A percentile compares a stretch with the other conserved stretches of the same genome.
phyloP scores from a whole-genome alignment of 140 eudicot genomes.

The Eryngium alpinum region DNA sequence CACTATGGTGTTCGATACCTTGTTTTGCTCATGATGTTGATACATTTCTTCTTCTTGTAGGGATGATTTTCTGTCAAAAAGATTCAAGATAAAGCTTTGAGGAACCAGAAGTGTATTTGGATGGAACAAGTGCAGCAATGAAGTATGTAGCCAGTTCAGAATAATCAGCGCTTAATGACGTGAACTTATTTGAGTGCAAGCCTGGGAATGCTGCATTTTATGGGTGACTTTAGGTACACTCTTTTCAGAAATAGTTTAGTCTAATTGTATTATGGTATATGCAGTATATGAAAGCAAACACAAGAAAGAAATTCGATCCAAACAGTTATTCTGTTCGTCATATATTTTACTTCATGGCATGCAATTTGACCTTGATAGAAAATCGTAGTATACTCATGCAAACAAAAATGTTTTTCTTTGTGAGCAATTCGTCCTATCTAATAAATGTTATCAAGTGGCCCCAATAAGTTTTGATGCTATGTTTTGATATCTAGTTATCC shows the following conservation, averaged over 20 bases:
- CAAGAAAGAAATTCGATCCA: neutral
- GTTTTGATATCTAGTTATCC: neutral
- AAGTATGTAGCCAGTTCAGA: neutral
- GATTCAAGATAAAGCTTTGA: constrained; percentile 7
- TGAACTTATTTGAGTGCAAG: neutral
- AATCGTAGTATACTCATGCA: neutral
- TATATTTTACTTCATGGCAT: neutral
- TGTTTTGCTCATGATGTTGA: neutral
- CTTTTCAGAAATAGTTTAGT: neutral
- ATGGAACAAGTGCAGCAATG: neutral
- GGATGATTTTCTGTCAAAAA: constrained; percentile 6
- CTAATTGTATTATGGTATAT: neutral
- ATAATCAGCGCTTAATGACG: neutral
- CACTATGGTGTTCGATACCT: neutral
- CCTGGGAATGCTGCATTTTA: neutral
- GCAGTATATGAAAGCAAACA: neutral
- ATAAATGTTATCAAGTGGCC: neutral
- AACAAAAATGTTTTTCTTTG: neutral
- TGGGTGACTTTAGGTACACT: neutral
- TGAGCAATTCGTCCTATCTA: neutral
- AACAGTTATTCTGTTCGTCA: neutral
- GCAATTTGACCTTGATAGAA: neutral
- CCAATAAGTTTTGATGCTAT: neutral
- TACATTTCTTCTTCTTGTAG: neutral
- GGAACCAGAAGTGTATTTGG: constrained; percentile 1